A percentile compares a stretch with the other conserved stretches of the same genome.
Conservation (phyloP, 768 basidiomycete genomes). For the Cyathus striatus region DNA sequence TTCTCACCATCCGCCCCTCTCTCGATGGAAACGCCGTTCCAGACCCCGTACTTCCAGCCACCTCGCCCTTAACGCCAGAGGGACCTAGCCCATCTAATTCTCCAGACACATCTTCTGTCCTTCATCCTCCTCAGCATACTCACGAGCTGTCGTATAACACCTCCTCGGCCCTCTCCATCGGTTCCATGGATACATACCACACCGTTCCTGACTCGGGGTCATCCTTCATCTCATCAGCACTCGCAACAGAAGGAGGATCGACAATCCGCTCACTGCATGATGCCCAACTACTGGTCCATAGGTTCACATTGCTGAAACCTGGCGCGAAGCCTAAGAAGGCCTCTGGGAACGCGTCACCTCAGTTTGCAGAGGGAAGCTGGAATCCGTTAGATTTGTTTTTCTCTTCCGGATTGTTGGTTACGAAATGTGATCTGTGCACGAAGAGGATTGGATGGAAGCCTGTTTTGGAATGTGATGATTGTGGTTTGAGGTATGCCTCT, state of each 20-base stretch:
- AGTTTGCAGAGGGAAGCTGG: conserved; percentile 43
- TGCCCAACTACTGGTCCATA: conserved; percentile 59
- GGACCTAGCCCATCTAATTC: conserved; percentile 13
- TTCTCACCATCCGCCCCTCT: conserved; percentile 63
- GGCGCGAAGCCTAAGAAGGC: conserved; percentile 45
- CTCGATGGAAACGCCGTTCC: conserved; percentile 44
- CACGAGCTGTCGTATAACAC: conserved; percentile 18
- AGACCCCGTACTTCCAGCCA: conserved; percentile 33
- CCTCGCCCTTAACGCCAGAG: too few relatives aligned
- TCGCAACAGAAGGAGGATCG: conserved; percentile 75
- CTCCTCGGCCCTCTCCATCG: conserved; percentile 50
- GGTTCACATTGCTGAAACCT: conserved; percentile 82
- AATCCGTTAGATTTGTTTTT: conserved; percentile 79
- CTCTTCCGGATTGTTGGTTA: conserved; percentile 61
- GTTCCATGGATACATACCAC: conserved; percentile 58
- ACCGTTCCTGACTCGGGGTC: conserved; percentile 54
- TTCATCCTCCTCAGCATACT: conserved; percentile 4
- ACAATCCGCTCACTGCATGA: conserved; percentile 47
- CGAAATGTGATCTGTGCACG: conserved; percentile 78
- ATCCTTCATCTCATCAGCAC: conserved; percentile 48
- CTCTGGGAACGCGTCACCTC: conserved; percentile 29
- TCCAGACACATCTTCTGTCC: conserved; percentile 12
- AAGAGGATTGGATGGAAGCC: conserved; percentile 88
- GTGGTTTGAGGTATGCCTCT: conserved; percentile 69
- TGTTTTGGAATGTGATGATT: conserved; percentile 85